Percentiles rank a stretch among this genome's conserved stretches.
These are phyloP conservation scores for Nemania sp. DNA, from an alignment of 2,329 filamentous ascomycete species.

Conservation along the genomic window DNA sequence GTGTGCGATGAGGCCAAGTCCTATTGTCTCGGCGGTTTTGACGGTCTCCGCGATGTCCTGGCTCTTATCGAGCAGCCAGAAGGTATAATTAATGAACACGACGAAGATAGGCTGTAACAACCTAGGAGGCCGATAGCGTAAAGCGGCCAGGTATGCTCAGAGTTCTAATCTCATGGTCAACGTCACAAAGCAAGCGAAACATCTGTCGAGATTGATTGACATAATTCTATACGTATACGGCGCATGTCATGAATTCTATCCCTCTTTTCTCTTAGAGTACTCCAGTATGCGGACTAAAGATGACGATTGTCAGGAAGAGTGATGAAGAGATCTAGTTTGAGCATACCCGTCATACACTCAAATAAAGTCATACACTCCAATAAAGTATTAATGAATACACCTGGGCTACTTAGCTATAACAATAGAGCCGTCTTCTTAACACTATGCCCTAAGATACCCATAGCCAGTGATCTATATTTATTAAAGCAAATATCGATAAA, in stretches of 20 bases:
- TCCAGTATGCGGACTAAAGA: no score
- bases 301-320: no score
- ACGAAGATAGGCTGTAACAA: not conserved
- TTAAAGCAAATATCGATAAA: no score
- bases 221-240: not conserved
- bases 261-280: no score
- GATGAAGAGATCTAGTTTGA: no score
- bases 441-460: no score
- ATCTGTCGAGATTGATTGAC: not conserved
- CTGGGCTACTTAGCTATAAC: no score
- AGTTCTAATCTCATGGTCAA: not conserved
- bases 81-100: not conserved
- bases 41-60: constrained; percentile 4
- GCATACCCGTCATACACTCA: no score
- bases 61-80: not conserved
- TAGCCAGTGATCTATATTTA: no score
- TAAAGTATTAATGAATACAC: no score
- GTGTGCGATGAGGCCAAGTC: constrained; percentile 4
- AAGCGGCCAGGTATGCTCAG: not conserved
- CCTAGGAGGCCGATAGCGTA: not conserved
- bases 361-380: no score
- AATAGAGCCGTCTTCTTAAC: no score
- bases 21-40: constrained; percentile 10
- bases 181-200: not conserved
- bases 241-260: not conserved